Percentiles rank a stretch among this genome's conserved stretches.
Evolutionary conservation across 2,329 filamentous ascomycete genomes (phyloP).

Genomic region (Neoscytalidium dimidiatum): DNA sequence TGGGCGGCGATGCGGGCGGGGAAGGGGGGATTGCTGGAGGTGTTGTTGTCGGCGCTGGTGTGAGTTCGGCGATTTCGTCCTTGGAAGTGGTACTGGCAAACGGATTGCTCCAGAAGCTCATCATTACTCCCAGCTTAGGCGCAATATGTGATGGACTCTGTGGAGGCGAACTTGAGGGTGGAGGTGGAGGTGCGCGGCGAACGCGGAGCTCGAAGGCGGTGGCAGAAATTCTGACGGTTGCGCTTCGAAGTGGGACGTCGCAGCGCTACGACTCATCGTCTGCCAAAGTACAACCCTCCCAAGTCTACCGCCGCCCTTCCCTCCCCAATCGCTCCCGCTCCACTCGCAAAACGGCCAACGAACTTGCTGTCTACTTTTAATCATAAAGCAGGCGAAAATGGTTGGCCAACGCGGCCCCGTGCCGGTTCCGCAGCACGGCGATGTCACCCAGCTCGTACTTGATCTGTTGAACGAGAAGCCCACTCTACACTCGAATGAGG

Average conservation of each 20-base stretch:
- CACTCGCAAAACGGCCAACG: not conserved
- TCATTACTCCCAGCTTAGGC: not conserved
- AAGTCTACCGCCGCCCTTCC: not conserved
- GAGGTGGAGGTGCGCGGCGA: not conserved
- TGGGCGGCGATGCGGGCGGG: not conserved
- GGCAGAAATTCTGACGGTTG: conserved; percentile 17
- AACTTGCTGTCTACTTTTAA: not conserved
- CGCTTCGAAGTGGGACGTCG: conserved; percentile 9
- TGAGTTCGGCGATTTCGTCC: not conserved
- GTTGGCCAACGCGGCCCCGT: conserved; percentile 50
- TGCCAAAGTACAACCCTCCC: not conserved
- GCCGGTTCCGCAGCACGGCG: conserved; percentile 45
- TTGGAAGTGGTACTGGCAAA: not conserved
- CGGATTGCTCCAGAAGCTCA: conserved; percentile 7
- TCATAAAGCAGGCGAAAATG: conserved; percentile 32
- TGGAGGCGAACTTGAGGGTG: not conserved
- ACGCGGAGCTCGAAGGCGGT: conserved; percentile 8
- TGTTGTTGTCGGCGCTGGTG: not conserved
- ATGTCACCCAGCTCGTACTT: conserved; percentile 77
- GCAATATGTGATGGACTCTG: not conserved
- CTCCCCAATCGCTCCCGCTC: conserved; percentile 9
- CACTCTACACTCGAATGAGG: conserved; percentile 55
- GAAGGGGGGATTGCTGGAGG: too few species aligned
- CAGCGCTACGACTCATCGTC: conserved; percentile 19
- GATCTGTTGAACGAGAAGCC: conserved; percentile 60